Evolutionary conservation across 345 rosid species (phyloP), one percentile per base, ranked within the genome.

Genomic region (Crucihimalaya himalaica): DNA sequence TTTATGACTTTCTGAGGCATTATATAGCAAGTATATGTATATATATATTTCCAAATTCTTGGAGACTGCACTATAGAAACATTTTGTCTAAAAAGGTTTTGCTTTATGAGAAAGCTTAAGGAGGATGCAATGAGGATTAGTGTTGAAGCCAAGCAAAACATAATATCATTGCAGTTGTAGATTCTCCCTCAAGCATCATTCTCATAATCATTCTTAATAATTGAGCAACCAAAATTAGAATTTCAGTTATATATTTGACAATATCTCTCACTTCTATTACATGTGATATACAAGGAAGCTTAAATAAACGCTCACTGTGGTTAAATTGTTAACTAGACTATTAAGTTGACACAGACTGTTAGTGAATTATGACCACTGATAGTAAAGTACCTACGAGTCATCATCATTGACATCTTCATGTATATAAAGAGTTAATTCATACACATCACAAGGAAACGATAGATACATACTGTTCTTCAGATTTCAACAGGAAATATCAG

Each of bases 131-230:
- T 66, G 75, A 79, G 31, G 47, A 43, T 78, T 77, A 60, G 66
- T 74, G 77, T 83, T 45, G 81, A 87, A 82, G 83, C 85, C 71
- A 83, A 67, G 81, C 75, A 77, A 50, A 32, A 47, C 39, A 5
- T 31, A 15, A 35, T 63, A 81, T 83, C 72, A 81, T 80, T 80
- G 63, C 37, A 40, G 48, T 50, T 66, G 32, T 76, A 29, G 57
- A 79, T 51, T 78, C 39, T 79, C 63, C 55, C 46, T 45, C 53
- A 83, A 82, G 84, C 87, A 79, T 77, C 74, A 53, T 29, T 50
- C 28, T 58, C 46, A 67, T 58, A 37, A 74, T 47, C 54, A 66
- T 74, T 66, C 78, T 66, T 73, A 46, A 47, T 23, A 65, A 56
- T 34, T 65, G 57, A 69, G 76, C 63, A 53, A 64, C 64, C 72